These are phyloP conservation scores for Fusarium sp. DNA, from an alignment of 2,329 filamentous ascomycete genomes.

Conservation along the genomic window DNA sequence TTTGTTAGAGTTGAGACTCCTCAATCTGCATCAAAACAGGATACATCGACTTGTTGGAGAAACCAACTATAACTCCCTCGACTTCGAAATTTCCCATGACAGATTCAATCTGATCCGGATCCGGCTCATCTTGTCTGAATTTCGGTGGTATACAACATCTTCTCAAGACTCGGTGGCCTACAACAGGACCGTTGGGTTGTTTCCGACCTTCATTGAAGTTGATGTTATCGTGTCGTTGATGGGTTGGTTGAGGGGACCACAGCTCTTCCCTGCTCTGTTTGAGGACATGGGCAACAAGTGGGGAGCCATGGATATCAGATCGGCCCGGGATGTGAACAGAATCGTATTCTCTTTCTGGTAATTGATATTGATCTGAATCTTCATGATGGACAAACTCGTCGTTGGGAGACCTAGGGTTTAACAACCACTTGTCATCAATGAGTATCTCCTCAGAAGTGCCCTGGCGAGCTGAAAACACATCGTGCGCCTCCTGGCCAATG, in stretches of 20 bases:
- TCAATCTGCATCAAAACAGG: neutral
- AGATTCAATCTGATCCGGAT: too few relatives aligned
- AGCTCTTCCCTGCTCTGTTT: neutral
- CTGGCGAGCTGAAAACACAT: too few relatives aligned
- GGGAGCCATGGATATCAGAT: neutral
- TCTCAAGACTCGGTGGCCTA: neutral
- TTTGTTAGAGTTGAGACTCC: neutral
- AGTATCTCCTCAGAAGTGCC: too few relatives aligned
- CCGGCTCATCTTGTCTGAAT: rapidly evolving
- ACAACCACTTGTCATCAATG: too few relatives aligned
- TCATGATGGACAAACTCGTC: too few relatives aligned
- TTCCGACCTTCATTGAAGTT: neutral
- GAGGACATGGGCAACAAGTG: neutral
- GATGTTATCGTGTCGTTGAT: neutral
- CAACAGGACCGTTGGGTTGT: neutral
- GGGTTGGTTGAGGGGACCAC: neutral
- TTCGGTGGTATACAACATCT: neutral
- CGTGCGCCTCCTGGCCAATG: too few relatives aligned
- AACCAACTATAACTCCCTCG: neutral
- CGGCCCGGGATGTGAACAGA: too few relatives aligned
- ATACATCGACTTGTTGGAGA: neutral
- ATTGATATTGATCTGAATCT: too few relatives aligned
- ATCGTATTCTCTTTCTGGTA: too few relatives aligned
- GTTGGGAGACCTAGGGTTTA: too few relatives aligned
- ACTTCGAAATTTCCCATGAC: too few relatives aligned